Evolutionary conservation across 2,329 filamentous ascomycete species (phyloP).

Genomic region (Nectriaceae sp.): DNA sequence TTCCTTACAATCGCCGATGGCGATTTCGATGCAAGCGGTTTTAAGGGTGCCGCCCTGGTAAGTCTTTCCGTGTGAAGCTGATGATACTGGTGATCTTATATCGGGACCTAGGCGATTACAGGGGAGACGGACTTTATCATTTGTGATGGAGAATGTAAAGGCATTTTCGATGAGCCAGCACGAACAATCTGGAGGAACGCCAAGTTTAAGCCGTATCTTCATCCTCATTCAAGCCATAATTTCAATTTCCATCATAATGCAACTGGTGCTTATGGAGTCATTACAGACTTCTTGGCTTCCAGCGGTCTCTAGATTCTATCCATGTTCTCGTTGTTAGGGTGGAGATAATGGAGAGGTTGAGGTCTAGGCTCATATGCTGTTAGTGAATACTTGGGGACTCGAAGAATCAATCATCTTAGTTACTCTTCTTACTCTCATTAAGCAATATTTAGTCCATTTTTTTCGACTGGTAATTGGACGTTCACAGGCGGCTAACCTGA

Average conservation of each 20-base stretch:
- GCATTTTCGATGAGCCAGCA: slow-evolving; percentile 27
- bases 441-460: no score
- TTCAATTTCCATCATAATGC: slow-evolving; percentile 20
- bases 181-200: slow-evolving; percentile 19
- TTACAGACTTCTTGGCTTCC: slow-evolving; percentile 12
- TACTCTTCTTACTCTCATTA: no score
- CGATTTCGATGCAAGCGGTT: slow-evolving; percentile 17
- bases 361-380: no score
- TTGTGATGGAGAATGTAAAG: slow-evolving; percentile 26
- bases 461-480: no score
- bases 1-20: slow-evolving; percentile 18
- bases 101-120: slow-evolving; percentile 13
- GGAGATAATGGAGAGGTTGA: no score
- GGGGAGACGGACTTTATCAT: slow-evolving; percentile 24
- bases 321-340: no score
- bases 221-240: slow-evolving; percentile 20
- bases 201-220: slow-evolving; percentile 16
- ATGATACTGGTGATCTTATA: no score
- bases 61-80: neutral
- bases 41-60: slow-evolving; percentile 18
- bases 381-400: no score
- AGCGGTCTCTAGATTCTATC: slow-evolving; percentile 11
- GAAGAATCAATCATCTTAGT: no score
- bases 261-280: slow-evolving; percentile 14
- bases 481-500: no score